phyloP scores from a whole-genome alignment of 2,329 filamentous ascomycete species.

The Salinomyces thailandicus region DNA sequence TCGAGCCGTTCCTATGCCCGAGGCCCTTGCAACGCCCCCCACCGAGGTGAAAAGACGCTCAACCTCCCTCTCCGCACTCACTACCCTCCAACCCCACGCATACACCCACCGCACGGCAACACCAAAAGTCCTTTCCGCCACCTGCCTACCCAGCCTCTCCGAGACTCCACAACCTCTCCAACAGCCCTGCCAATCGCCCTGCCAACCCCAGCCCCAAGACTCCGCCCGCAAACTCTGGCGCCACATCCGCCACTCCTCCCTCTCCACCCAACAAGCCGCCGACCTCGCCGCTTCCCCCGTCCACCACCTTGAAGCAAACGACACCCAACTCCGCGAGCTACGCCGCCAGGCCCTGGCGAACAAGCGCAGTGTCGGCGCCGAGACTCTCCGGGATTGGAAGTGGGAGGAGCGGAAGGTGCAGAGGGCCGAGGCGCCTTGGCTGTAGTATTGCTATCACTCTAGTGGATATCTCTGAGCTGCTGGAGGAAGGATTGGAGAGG shows the following conservation, averaged over 20 bases:
- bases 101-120: neutral
- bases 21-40: neutral
- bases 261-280: conserved; percentile 16
- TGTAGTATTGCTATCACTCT: neutral
- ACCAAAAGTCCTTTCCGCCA: neutral
- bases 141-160: neutral
- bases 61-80: conserved; percentile 1
- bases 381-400: conserved; percentile 29
- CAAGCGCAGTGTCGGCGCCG: conserved; percentile 31
- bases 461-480: too few relatives aligned
- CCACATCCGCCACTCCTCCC: conserved; percentile 27
- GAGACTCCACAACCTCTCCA: neutral
- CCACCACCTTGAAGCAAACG: conserved; percentile 16
- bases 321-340: conserved; percentile 20
- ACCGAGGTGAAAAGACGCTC: neutral
- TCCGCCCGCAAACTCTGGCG: conserved; percentile 29
- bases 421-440: neutral
- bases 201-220: conserved; percentile 13
- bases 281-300: conserved; percentile 15
- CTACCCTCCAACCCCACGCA: neutral
- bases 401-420: conserved; percentile 16
- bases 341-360: conserved; percentile 27
- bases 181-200: neutral
- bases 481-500: too few relatives aligned
- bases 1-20: conserved; percentile 1